A percentile compares a stretch with the other conserved stretches of the same genome.
These are phyloP conservation scores for Globisporangium spinosum DNA, from an alignment of 352 stramenopile genomes.

Conservation along the genomic window DNA sequence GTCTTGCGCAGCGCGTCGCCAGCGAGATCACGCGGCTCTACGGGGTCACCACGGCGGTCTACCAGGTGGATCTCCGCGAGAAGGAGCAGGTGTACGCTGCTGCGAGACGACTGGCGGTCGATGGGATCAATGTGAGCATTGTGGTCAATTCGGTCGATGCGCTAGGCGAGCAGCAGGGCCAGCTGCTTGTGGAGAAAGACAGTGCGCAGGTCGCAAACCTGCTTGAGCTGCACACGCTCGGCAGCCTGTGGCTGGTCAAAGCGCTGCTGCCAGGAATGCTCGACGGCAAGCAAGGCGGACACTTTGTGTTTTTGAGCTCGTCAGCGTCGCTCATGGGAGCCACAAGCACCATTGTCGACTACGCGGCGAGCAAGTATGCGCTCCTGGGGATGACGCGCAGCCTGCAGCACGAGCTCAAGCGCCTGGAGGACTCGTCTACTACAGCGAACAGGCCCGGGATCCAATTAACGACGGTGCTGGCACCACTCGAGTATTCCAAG, in stretches of 20 bases:
- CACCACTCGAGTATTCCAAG: conserved; percentile 16
- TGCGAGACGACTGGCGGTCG: background rate
- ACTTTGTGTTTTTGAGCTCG: conserved; percentile 23
- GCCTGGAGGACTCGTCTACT: background rate
- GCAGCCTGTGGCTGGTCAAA: conserved; percentile 19
- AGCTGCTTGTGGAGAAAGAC: conserved; percentile 6
- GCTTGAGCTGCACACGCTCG: conserved; percentile 11
- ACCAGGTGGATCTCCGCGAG: conserved; percentile 18
- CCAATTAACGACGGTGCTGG: conserved; percentile 15
- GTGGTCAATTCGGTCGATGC: conserved; percentile 16
- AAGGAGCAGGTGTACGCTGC: conserved; percentile 9
- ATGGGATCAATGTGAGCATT: conserved; percentile 2
- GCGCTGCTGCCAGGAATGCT: conserved; percentile 13
- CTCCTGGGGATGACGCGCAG: conserved; percentile 13
- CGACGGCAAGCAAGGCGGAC: conserved; percentile 11
- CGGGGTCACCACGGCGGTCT: background rate
- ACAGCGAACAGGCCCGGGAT: background rate
- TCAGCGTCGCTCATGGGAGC: conserved; percentile 10
- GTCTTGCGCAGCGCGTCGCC: conserved; percentile 14
- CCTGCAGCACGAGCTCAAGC: conserved; percentile 16
- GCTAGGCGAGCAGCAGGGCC: background rate
- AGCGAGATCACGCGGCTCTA: conserved; percentile 17
- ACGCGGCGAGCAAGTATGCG: conserved; percentile 18
- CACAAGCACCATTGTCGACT: conserved; percentile 14
- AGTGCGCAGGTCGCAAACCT: background rate